phyloP scores from a whole-genome alignment of 768 basidiomycete species.

The Royoungia palumana region DNA sequence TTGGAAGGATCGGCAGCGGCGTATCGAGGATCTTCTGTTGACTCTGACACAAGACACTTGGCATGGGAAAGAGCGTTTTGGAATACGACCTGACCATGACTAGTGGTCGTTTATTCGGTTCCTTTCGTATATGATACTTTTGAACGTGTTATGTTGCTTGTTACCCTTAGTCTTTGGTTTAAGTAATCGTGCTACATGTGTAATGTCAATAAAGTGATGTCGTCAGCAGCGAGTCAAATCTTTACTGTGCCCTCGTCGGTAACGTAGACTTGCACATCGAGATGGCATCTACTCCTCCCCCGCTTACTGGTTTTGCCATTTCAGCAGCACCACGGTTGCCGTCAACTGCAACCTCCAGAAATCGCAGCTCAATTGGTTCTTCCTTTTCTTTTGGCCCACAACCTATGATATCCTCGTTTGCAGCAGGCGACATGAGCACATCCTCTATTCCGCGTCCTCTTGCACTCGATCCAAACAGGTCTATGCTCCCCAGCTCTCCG shows the following conservation, averaged over 20 bases:
- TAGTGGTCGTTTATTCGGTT: neutral
- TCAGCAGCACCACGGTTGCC: slow-evolving; percentile 49
- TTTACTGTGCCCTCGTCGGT: neutral
- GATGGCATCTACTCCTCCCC: slow-evolving; percentile 49
- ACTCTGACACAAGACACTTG: slow-evolving; percentile 67
- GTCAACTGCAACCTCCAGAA: slow-evolving; percentile 53
- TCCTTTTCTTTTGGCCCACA: slow-evolving; percentile 85
- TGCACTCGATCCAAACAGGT: slow-evolving; percentile 77
- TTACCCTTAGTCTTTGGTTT: too few species aligned
- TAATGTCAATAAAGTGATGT: too few species aligned
- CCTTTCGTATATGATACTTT: neutral
- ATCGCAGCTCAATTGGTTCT: slow-evolving; percentile 68
- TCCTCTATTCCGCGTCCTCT: slow-evolving; percentile 51
- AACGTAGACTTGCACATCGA: neutral
- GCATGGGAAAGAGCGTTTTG: slow-evolving; percentile 25
- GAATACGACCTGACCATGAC: neutral
- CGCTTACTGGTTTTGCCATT: slow-evolving; percentile 39
- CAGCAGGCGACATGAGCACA: slow-evolving; percentile 61
- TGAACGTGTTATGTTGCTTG: neutral
- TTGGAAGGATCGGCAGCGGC: slow-evolving; percentile 64
- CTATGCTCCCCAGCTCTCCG: slow-evolving; percentile 71
- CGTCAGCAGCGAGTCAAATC: too few species aligned
- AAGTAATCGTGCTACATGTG: too few species aligned
- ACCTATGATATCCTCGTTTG: slow-evolving; percentile 67
- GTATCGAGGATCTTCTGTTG: slow-evolving; percentile 70